These are phyloP conservation scores for Kodamaea alishanica DNA, from an alignment of 1,139 yeast genomes.

Conservation along the genomic window DNA sequence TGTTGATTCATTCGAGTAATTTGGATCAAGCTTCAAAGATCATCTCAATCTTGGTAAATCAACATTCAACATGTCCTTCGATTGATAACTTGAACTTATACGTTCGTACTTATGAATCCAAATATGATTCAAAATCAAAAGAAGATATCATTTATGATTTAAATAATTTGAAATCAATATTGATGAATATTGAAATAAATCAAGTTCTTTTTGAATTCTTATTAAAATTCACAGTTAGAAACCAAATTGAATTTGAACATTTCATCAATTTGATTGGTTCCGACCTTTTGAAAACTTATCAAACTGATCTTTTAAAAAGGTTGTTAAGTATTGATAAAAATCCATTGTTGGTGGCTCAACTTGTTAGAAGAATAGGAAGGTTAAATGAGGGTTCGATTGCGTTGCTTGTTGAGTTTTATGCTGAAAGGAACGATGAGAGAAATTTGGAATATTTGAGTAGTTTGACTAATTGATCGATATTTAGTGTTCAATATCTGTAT, in stretches of 20 bases:
- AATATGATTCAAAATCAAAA: conserved; percentile 6
- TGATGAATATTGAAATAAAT: conserved; percentile 25
- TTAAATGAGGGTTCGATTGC: conserved; percentile 9
- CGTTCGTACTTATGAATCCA: conserved; percentile 8
- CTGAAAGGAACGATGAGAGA: not conserved
- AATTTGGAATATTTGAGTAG: too few relatives aligned
- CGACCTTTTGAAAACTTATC: conserved; percentile 3
- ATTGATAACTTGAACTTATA: conserved; percentile 22
- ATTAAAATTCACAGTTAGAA: conserved; percentile 20
- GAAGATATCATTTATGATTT: conserved; percentile 22
- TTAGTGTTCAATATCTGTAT: too few relatives aligned
- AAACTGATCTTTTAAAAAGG: conserved; percentile 14
- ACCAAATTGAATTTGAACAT: conserved; percentile 30
- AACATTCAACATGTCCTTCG: conserved; percentile 24
- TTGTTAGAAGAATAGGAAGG: conserved; percentile 14
- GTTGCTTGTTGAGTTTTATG: not conserved
- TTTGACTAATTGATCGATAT: too few relatives aligned
- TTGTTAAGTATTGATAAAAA: conserved; percentile 14
- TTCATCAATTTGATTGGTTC: conserved; percentile 22
- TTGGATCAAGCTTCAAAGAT: conserved; percentile 17
- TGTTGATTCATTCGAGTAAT: conserved; percentile 22
- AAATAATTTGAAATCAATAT: conserved; percentile 27
- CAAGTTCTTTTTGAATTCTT: conserved; percentile 20
- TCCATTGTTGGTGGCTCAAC: conserved; percentile 18
- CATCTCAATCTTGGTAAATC: conserved; percentile 19